Evolutionary conservation across 1,284 basidiomycete species (phyloP), one percentile per base, ranked within the genome.

Genomic region (Cutaneotrichosporon daszewskae): DNA sequence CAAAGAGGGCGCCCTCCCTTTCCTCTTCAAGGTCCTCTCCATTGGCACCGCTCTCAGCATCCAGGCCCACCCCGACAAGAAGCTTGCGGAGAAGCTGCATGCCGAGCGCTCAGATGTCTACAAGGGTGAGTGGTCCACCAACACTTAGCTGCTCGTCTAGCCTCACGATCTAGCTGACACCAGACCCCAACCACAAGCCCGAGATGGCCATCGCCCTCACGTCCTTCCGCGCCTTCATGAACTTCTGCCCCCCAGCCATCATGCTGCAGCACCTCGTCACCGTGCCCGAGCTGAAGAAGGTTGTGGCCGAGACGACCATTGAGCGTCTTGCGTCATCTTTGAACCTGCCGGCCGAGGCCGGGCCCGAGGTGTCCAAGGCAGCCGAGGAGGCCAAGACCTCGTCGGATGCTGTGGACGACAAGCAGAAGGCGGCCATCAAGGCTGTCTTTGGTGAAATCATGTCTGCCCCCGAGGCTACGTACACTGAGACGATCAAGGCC

Each of bases 201-300:
- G 95, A 99, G 69, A 95, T 99, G 89, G 91, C 92, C 11, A 79
- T 98, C 39, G 95, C 95, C 1, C 72, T 99, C 43, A 92, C 91
- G 0, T 80, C 84, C 7, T 98, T 98, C 75, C 77, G 77, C 28
- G 95, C 88, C 0, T 79, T 98, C 54, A 57, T 64, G 39, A 66
- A 66, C 57, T 67, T 70, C 45, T 54, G 65, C 16, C 64, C 57
- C 3, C 62, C 75, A 1, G 74, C 81, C 41, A 87, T 96, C 57
- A 78, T 80, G 12, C 66, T 74, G 6, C 80, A 82, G 68, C 48
- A 69, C 59, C 76, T 99, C 45, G 61, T 72, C 24, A 70, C 66
- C 23, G 84, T 89, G 0, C 84, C 86, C 34, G 94, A 99, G 66
- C 78, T 98, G 41, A 74, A 79, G 2, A 66, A 76, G 0, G 76